These are phyloP conservation scores for Hyphopichia homilentoma DNA, from an alignment of 805 yeast species.

Conservation along the genomic window DNA sequence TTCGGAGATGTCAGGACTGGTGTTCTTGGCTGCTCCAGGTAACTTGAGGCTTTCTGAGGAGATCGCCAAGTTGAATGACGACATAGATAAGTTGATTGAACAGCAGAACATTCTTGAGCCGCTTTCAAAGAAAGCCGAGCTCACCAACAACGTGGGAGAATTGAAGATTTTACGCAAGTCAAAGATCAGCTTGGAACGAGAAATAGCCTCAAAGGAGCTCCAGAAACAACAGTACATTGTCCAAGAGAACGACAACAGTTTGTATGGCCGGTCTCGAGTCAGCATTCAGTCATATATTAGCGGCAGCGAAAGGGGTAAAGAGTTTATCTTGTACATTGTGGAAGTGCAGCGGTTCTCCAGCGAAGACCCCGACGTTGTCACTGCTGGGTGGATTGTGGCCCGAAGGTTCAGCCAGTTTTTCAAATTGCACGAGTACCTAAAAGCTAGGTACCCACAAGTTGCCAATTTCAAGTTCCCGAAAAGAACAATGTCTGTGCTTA, in stretches of 20 bases:
- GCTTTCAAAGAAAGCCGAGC: conserved; percentile 73
- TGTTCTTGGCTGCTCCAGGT: conserved; percentile 65
- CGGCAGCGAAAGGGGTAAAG: conserved; percentile 54
- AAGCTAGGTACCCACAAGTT: conserved; percentile 48
- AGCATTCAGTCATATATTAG: conserved; percentile 51
- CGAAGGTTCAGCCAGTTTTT: conserved; percentile 83
- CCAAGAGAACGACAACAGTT: conserved; percentile 76
- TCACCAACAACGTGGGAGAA: conserved; percentile 73
- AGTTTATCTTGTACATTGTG: conserved; percentile 68
- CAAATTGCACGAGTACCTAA: conserved; percentile 63
- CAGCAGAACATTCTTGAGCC: conserved; percentile 67
- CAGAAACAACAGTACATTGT: conserved; percentile 78
- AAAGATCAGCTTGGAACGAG: conserved; percentile 60
- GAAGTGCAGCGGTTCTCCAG: conserved; percentile 58
- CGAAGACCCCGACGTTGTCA: conserved; percentile 39
- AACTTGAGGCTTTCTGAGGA: conserved; percentile 63
- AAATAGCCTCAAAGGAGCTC: conserved; percentile 68
- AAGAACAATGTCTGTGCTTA: conserved; percentile 58
- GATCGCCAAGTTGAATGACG: conserved; percentile 54
- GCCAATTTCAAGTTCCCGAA: conserved; percentile 53
- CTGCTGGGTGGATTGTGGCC: conserved; percentile 89
- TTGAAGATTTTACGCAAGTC: conserved; percentile 67
- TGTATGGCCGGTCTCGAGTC: conserved; percentile 63
- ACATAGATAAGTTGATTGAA: conserved; percentile 53
- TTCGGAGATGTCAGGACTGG: conserved; percentile 13